Conservation (phyloP, 768 basidiomycete species). For the Lactifluus pinguis region DNA sequence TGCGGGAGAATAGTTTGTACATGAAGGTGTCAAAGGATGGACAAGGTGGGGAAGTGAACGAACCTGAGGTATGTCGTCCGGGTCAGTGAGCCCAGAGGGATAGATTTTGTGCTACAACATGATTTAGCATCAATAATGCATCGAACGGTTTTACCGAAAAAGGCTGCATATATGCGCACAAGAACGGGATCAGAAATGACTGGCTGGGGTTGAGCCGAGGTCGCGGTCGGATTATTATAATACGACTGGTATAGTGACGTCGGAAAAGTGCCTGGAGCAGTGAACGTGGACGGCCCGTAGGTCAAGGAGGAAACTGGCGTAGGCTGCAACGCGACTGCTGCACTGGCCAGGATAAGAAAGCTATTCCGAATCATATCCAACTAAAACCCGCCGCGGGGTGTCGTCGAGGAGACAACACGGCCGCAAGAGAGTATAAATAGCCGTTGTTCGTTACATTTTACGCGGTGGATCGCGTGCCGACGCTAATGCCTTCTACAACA, state of each 20-base stretch:
- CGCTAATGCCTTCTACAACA: too few relatives aligned
- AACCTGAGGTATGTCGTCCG: conserved; percentile 46
- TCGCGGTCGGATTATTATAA: conserved; percentile 66
- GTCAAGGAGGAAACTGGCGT: conserved; percentile 1
- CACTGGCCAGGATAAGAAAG: not conserved
- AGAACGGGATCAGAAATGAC: conserved; percentile 64
- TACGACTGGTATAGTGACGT: conserved; percentile 56
- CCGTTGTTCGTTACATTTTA: too few relatives aligned
- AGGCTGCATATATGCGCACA: conserved; percentile 27
- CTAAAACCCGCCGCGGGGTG: not conserved
- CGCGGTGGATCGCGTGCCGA: too few relatives aligned
- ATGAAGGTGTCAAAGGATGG: not conserved
- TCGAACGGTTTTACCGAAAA: not conserved
- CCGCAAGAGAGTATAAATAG: not conserved
- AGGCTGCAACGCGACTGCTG: not conserved
- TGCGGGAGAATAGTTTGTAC: conserved; percentile 15
- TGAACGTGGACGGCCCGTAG: conserved; percentile 39
- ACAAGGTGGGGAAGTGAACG: conserved; percentile 13
- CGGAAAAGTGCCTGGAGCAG: conserved; percentile 55
- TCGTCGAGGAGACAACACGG: not conserved
- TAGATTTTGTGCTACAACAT: conserved; percentile 44
- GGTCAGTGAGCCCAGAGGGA: conserved; percentile 53
- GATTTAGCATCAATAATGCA: not conserved
- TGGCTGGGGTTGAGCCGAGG: conserved; percentile 67
- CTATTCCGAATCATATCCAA: not conserved